These are phyloP conservation scores for Volutella citrinella DNA, from an alignment of 2,329 filamentous ascomycete species.

Conservation along the genomic window DNA sequence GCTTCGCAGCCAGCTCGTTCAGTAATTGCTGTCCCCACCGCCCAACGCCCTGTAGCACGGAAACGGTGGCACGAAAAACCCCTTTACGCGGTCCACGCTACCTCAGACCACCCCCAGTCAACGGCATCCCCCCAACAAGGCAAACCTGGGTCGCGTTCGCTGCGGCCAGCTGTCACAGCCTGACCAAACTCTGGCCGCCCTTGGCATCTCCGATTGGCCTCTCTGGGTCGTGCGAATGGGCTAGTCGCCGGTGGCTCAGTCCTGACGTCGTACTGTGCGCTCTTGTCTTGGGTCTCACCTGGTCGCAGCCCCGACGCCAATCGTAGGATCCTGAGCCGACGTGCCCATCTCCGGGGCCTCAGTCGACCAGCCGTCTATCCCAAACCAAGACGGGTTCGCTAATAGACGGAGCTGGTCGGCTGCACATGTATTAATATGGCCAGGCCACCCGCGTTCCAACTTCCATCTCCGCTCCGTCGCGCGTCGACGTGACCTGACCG, in stretches of 20 bases:
- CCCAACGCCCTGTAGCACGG: not conserved
- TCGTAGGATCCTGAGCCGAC: constrained; percentile 1
- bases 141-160: constrained; percentile 11
- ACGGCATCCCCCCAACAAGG: not conserved
- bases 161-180: constrained; percentile 15
- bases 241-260: too few species aligned
- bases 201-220: constrained; percentile 4
- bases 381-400: constrained; percentile 1
- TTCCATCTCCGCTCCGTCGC: constrained; percentile 7
- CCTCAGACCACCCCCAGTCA: constrained; percentile 4
- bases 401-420: too few species aligned
- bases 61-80: not conserved
- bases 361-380: not conserved
- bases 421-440: constrained; percentile 22
- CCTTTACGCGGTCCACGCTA: constrained; percentile 8
- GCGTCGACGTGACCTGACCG: constrained; percentile 11
- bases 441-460: constrained; percentile 20
- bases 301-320: constrained; percentile 6
- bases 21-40: too few species aligned
- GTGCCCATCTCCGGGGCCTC: not conserved
- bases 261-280: too few species aligned
- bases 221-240: constrained; percentile 2
- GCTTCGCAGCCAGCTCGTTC: too few species aligned
- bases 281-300: not conserved
- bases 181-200: not conserved